These are phyloP conservation scores for Cardamine occulta DNA, from an alignment of 345 rosid species.

Conservation along the genomic window DNA sequence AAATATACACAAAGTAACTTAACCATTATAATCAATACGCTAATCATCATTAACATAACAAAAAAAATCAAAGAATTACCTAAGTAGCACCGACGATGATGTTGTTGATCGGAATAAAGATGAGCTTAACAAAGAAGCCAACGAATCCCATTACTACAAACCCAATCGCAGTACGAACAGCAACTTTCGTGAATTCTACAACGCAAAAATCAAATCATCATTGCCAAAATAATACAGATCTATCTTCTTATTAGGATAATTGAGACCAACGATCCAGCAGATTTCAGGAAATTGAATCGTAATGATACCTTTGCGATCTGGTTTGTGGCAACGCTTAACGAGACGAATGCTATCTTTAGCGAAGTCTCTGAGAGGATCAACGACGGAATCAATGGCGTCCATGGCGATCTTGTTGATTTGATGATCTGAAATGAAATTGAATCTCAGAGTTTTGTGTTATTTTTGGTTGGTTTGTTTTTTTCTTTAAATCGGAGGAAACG, in stretches of 20 bases:
- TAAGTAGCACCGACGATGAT: constrained; percentile 57
- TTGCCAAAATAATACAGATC: neutral
- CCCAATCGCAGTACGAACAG: constrained; percentile 81
- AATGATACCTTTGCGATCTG: constrained; percentile 56
- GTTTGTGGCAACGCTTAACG: constrained; percentile 83
- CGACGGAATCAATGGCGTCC: constrained; percentile 77
- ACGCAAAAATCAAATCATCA: neutral
- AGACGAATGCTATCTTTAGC: constrained; percentile 78
- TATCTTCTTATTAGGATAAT: neutral
- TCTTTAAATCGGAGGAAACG: neutral
- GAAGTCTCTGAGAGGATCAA: constrained; percentile 81
- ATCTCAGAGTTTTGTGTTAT: neutral
- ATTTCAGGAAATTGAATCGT: neutral
- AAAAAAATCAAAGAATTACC: constrained; percentile 31
- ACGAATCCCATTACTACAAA: constrained; percentile 89
- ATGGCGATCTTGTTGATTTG: constrained; percentile 34
- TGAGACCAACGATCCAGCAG: neutral
- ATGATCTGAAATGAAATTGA: constrained; percentile 13
- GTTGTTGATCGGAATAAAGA: constrained; percentile 79
- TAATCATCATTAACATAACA: no score
- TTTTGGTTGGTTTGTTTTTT: neutral
- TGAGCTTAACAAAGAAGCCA: constrained; percentile 75
- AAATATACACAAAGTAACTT: neutral
- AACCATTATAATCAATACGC: neutral
- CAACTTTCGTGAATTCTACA: constrained; percentile 76